Evolutionary conservation across 352 stramenopile species (phyloP), one percentile per base, ranked within the genome.

Genomic region (Phytophthora agathidicida): DNA sequence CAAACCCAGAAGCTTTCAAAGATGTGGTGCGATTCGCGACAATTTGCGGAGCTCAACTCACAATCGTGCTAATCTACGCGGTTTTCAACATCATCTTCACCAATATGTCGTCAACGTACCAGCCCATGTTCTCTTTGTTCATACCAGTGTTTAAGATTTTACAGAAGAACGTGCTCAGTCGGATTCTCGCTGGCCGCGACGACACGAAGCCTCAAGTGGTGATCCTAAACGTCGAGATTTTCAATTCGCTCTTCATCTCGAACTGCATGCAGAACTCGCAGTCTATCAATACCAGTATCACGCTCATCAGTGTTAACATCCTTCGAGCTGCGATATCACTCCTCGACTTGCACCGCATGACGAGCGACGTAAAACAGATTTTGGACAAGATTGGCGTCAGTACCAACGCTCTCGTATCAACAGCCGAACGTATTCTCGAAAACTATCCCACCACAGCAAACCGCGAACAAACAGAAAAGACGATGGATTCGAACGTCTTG

Each of bases 61-160:
- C 22, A 9, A 50, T 60, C 2, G 3, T 69, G 1, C 1, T 60
- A 4, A n/a, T 60, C 9, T 68, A 65, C 48, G 37, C 44, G 2
- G 38, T 51, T 11, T 49, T 64, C 26, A 47, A 30, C 17, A 44
- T 38, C 0, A 31, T 59, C 3, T 68, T 68, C 39, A 35, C 38
- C 0, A 68, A 52, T 7, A 31, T 68, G 14, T 44, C 16, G 8
- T 16, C 59, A 0, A 43, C 16, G 8, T 17, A 71, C 11, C 77
- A 86, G 42, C 65, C 64, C 0, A 13, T 41, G 0, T 80, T 75
- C 16, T 53, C 76, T 1, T 24, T 84, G 7, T 2, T 84, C 3
- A 53, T 84, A 0, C 73, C 77, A 2, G 23, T 59, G 0, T 59
- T 83, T 22, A 86, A 84, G 43, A 44, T 83, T 13, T 16, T 51